A percentile compares a stretch with the other conserved stretches of the same genome.
phyloP scores from a whole-genome alignment of 73 alveolate species.

The Tetrahymena borealis region DNA sequence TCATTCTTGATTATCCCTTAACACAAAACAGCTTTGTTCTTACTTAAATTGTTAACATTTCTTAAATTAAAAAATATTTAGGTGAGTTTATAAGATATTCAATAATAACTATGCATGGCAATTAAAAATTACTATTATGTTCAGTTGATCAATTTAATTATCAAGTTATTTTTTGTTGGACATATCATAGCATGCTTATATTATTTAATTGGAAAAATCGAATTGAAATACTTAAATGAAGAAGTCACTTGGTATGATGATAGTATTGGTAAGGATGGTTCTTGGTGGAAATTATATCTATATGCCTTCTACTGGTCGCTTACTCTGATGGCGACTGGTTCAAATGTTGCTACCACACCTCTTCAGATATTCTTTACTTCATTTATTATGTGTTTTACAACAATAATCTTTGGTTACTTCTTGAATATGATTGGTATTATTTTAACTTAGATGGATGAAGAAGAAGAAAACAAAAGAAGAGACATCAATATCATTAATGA shows the following conservation, averaged over 20 bases:
- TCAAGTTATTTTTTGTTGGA: not conserved
- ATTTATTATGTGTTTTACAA: not conserved
- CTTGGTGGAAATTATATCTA: not conserved
- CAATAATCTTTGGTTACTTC: not conserved
- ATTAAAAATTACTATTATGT: not conserved
- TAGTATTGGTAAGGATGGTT: too few relatives aligned
- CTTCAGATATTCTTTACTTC: not conserved
- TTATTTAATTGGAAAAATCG: not conserved
- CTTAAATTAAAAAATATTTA: too few relatives aligned
- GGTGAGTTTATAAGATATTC: not conserved
- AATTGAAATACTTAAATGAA: not conserved
- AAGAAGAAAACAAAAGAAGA: not conserved
- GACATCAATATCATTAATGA: not conserved
- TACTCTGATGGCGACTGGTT: not conserved
- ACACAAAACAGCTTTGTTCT: too few relatives aligned
- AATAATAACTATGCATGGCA: not conserved
- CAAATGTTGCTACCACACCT: not conserved
- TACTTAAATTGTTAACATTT: not conserved
- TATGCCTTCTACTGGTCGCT: not conserved
- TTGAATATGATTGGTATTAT: not conserved
- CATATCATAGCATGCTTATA: not conserved
- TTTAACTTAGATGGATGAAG: not conserved
- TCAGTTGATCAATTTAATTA: not conserved
- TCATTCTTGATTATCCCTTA: not conserved
- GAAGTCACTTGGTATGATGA: not conserved